Percentiles rank a stretch among this genome's conserved stretches.
phyloP scores from a whole-genome alignment of 1,284 basidiomycete genomes.

The Ganoderma meredithae region DNA sequence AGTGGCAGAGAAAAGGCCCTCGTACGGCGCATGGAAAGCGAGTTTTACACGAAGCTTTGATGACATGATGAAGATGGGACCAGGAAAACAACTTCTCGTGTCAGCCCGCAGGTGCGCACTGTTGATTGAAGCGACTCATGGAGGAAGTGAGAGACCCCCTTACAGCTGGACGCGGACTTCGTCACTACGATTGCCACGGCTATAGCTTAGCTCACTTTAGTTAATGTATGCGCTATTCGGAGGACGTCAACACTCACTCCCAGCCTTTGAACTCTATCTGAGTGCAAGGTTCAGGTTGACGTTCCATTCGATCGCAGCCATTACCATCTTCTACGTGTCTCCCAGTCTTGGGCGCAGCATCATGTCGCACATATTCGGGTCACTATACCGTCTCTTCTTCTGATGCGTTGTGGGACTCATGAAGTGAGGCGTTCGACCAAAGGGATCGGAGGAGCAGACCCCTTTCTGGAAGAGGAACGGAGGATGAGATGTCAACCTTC shows the following conservation, averaged over 20 bases:
- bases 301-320: not conserved
- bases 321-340: not conserved
- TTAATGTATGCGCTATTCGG: not conserved
- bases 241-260: not conserved
- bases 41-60: slow-evolving; percentile 29
- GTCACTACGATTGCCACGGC: too few species aligned
- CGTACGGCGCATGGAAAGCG: slow-evolving; percentile 19
- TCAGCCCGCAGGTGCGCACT: slow-evolving; percentile 10
- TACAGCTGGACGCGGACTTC: slow-evolving; percentile 6
- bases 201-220: not conserved
- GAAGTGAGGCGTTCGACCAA: too few species aligned
- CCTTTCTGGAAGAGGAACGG: too few species aligned
- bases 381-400: not conserved
- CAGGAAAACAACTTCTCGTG: slow-evolving; percentile 17
- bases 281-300: not conserved
- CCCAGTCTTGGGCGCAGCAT: not conserved
- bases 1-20: slow-evolving; percentile 10
- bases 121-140: not conserved
- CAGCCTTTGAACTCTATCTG: not conserved
- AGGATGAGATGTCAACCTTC: too few species aligned
- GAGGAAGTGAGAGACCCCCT: slow-evolving; percentile 23
- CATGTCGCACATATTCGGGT: not conserved
- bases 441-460: too few species aligned
- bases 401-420: not conserved
- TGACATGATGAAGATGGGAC: slow-evolving; percentile 25